These are phyloP conservation scores for Hanseniaspora gamundiae DNA, from an alignment of 1,139 yeast genomes.

Conservation along the genomic window DNA sequence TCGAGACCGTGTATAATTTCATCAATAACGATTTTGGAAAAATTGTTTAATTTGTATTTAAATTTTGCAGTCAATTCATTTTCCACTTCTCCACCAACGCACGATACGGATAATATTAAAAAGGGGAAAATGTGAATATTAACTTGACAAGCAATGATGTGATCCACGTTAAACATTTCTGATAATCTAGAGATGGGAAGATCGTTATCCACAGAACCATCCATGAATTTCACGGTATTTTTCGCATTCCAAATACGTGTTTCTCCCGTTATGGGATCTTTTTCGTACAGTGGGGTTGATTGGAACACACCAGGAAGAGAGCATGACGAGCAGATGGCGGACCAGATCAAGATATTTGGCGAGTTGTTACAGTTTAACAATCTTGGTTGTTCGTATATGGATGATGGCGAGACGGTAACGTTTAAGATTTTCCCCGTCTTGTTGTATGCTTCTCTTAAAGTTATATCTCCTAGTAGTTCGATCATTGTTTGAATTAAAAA, in stretches of 20 bases:
- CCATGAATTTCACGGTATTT: conserved; percentile 71
- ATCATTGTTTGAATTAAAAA: conserved; percentile 65
- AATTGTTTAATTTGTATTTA: conserved; percentile 40
- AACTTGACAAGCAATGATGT: conserved; percentile 92
- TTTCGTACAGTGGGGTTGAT: conserved; percentile 74
- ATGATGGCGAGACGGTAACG: conserved; percentile 81
- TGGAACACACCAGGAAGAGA: conserved; percentile 78
- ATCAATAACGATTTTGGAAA: conserved; percentile 48
- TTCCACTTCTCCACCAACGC: conserved; percentile 61
- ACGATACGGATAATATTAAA: conserved; percentile 50
- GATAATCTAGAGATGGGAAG: conserved; percentile 79
- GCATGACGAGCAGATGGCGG: conserved; percentile 96
- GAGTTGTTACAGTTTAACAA: conserved; percentile 83
- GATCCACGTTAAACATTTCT: conserved; percentile 94
- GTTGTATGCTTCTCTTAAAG: conserved; percentile 88
- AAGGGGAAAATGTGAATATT: conserved; percentile 94
- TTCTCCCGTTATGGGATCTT: conserved; percentile 54
- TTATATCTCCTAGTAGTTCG: conserved; percentile 75
- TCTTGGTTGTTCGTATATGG: conserved; percentile 70
- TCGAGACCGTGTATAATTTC: conserved; percentile 74
- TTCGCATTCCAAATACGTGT: conserved; percentile 57
- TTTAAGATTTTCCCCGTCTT: conserved; percentile 78
- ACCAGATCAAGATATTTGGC: conserved; percentile 88
- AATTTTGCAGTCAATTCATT: conserved; percentile 45
- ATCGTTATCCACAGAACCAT: conserved; percentile 93